These are phyloP conservation scores for Hordeum vulgare DNA, from an alignment of 176 grass and related monocot genomes.

Conservation along the genomic window DNA sequence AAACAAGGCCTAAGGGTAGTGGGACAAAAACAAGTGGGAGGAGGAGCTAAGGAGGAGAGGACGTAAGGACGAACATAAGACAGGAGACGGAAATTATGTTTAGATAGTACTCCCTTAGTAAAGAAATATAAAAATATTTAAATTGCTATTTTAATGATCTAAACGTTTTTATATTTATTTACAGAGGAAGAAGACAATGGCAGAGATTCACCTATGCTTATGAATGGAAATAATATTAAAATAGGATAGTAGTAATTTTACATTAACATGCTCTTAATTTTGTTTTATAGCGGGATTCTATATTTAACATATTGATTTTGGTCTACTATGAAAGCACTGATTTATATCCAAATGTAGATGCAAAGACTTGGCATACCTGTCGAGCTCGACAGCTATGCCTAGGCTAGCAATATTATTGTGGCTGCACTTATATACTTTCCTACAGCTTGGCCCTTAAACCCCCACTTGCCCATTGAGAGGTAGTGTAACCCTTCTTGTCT, in stretches of 20 bases:
- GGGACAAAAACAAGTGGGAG: too few species aligned
- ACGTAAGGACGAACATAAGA: too few species aligned
- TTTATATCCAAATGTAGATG: background rate
- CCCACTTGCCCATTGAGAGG: background rate
- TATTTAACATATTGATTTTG: background rate
- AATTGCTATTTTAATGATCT: too few species aligned
- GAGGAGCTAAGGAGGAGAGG: too few species aligned
- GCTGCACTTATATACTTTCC: too few species aligned
- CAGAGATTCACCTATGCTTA: too few species aligned
- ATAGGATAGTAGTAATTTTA: background rate
- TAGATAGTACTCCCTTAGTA: too few species aligned
- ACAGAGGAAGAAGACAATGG: too few species aligned
- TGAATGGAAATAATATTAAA: background rate
- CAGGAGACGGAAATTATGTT: too few species aligned
- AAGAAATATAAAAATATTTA: too few species aligned
- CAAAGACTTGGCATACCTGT: background rate
- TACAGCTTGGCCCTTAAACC: background rate
- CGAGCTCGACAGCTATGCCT: background rate
- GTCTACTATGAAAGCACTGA: background rate
- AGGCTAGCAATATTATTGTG: background rate
- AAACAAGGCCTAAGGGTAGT: too few species aligned
- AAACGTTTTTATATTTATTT: too few species aligned
- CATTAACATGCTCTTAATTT: background rate
- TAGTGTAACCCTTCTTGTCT: background rate
- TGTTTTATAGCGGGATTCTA: background rate